These are phyloP conservation scores for Kluyveromyces sp. DNA, from an alignment of 1,139 yeast genomes.

Conservation along the genomic window DNA sequence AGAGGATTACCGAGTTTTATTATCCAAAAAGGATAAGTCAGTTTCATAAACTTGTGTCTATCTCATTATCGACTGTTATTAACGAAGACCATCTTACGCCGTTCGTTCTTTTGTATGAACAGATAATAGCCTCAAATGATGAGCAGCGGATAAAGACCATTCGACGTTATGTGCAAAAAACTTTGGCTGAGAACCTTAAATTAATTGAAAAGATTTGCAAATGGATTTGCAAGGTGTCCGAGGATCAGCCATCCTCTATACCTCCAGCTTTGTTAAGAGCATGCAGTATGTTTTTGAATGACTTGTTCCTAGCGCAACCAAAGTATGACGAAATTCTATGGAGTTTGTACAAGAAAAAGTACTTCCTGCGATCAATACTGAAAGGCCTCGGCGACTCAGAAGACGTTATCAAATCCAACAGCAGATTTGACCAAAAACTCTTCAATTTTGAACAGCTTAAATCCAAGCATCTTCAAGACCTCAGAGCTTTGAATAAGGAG, in stretches of 20 bases:
- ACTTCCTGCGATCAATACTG: constrained; percentile 3
- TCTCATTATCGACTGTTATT: neutral
- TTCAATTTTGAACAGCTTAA: neutral
- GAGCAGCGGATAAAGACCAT: neutral
- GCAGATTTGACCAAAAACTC: constrained; percentile 5
- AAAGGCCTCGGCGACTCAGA: neutral
- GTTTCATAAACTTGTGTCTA: neutral
- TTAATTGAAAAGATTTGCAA: constrained; percentile 2
- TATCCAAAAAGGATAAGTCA: constrained; percentile 3
- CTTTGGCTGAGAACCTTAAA: constrained; percentile 2
- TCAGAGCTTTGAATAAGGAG: neutral
- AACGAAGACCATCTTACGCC: neutral
- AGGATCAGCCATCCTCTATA: neutral
- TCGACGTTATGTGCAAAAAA: neutral
- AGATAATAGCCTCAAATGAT: neutral
- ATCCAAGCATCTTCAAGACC: constrained; percentile 1
- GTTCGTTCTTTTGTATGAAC: neutral
- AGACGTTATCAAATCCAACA: neutral
- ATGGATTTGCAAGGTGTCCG: constrained; percentile 6
- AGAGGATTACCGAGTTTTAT: neutral
- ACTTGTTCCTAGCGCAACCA: neutral
- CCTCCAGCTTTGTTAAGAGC: neutral
- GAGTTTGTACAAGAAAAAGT: constrained; percentile 4
- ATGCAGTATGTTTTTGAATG: constrained; percentile 2
- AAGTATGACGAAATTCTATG: constrained; percentile 4